Evolutionary conservation across 2,329 filamentous ascomycete species (phyloP), one percentile per base, ranked within the genome.

Genomic region (Clarireedia sp.): DNA sequence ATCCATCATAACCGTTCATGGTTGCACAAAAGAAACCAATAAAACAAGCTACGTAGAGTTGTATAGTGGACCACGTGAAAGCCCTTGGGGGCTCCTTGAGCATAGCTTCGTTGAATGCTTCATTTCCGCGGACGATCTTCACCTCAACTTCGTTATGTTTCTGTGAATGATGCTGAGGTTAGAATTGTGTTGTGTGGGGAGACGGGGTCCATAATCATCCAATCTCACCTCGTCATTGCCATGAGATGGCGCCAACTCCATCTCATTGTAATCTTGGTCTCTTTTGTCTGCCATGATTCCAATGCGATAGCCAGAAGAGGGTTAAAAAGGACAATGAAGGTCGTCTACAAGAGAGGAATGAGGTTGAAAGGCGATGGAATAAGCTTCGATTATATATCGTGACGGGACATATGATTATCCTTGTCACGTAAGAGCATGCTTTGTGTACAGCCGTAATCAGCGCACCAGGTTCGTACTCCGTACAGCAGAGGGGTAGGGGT

Each of bases 91-190:
- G 75, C 63, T 81, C 79, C 67, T 77, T 75, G 63, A 78, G 64
- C 67, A 77, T 72, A 21, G 80, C 79, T 67, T 81, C 75, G 60
- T 77, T 74, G 67, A 75, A 80, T 49, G 78, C 77, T 60, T 78
- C 76, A 60, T 74, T 75, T 58, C 79, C 79, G 23, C 64, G 71
- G 62, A 81, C 71, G 56, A 77, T 70, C 61, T 74, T 77, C 61
- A 65, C 60, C 53, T 65, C 64, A 43, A 67, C 65, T 51, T 67
- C 63, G 12, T 55, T 60, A 58, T 66, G 63, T 63, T 67, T 67
- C 64, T 67, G 36, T 47, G 21, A 16, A 7, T 17, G 17, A 9
- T 17, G 17, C 19, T 6, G 23, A 24, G 14, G n/a, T 57, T 23
- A 54, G 36, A 46, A 52, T 45, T 52, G 43, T 41, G 21, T 16